These are phyloP conservation scores for Diutina neorugosa DNA, from an alignment of 1,139 yeast species.

Conservation along the genomic window DNA sequence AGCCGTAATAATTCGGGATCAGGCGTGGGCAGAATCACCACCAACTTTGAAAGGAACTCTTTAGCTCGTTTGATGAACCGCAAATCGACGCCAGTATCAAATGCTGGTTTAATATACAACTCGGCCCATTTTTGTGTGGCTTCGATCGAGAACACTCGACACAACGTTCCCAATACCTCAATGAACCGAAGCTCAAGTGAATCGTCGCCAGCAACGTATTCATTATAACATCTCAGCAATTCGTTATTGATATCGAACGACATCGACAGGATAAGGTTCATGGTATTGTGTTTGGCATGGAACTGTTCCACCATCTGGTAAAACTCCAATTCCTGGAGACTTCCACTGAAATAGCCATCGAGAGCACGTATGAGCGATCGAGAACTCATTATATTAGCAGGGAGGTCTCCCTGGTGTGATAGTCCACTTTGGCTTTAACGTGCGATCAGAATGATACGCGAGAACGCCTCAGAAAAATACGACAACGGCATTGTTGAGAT, in stretches of 20 bases:
- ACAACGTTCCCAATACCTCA: neutral
- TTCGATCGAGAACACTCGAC: neutral
- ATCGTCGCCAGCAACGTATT: neutral
- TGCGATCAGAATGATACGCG: neutral
- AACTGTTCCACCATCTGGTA: neutral
- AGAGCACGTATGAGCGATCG: constrained; percentile 1
- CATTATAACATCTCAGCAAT: neutral
- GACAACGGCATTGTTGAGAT: too few species aligned
- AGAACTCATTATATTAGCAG: neutral
- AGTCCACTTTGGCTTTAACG: neutral
- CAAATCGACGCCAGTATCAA: neutral
- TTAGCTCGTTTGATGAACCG: neutral
- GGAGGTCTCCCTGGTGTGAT: neutral
- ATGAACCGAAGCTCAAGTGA: neutral
- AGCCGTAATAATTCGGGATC: neutral
- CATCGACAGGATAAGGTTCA: neutral
- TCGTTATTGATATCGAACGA: neutral
- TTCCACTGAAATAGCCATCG: neutral
- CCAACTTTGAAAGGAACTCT: neutral
- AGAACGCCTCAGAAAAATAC: neutral
- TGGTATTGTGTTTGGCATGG: neutral
- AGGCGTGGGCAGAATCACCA: neutral
- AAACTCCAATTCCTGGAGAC: neutral
- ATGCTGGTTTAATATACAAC: neutral
- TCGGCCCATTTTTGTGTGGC: neutral